These are phyloP conservation scores for Sorghum bicolor DNA, from an alignment of 176 grass and related monocot genomes.

Conservation along the genomic window Sorghum_bicolor_NCBIv3 NC_012875.2:56749001-56749500, in stretches of 20 bases:
- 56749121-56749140: not conserved
- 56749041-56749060: conserved; percentile 84
- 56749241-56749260: not conserved
- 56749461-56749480: not conserved
- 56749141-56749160: not conserved
- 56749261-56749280: not conserved
- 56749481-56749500: conserved; percentile 87
- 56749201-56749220: conserved; percentile 76
- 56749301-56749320: conserved; percentile 68
- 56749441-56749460: not conserved
- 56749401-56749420: not conserved
- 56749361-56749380: conserved; percentile 82
- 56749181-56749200: conserved; percentile 75
- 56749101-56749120: conserved; percentile 37
- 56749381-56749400: conserved; percentile 62
- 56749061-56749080: conserved; percentile 87
- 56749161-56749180: not conserved
- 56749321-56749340: conserved; percentile 76
- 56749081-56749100: conserved; percentile 94
- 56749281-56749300: not conserved
- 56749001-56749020: conserved; percentile 70
- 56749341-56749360: conserved; percentile 84
- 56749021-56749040: conserved; percentile 60
- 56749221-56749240: conserved; percentile 84
- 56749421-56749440: not conserved